phyloP scores from a whole-genome alignment of 371 early-diverging fungal species.

The Mucor mucedo region DNA sequence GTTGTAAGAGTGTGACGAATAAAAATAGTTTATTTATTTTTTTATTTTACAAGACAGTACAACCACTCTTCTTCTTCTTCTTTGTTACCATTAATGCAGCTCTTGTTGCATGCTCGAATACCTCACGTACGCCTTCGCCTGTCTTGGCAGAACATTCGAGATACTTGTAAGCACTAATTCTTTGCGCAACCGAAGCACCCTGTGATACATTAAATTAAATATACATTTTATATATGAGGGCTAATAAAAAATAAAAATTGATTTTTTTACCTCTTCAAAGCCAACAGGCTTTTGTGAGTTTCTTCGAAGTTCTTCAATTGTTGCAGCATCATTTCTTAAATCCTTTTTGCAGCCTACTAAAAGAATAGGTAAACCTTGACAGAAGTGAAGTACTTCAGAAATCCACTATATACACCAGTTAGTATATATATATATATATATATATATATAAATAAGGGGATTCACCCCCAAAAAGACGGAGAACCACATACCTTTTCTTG shows the following conservation, averaged over 20 bases:
- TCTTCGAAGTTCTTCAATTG: conserved; percentile 79
- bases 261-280: conserved; percentile 69
- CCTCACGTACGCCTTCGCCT: conserved; percentile 92
- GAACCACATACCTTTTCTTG: conserved; percentile 70
- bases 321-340: conserved; percentile 81
- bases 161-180: conserved; percentile 90
- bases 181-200: conserved; percentile 58
- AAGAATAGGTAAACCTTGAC: conserved; percentile 86
- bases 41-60: conserved; percentile 56
- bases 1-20: conserved; percentile 4
- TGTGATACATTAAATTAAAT: conserved; percentile 35
- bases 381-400: conserved; percentile 90
- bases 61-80: conserved; percentile 48
- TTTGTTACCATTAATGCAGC: conserved; percentile 78
- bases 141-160: conserved; percentile 95
- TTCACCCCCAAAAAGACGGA: conserved; percentile 8
- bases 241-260: background rate
- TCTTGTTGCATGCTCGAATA: conserved; percentile 92
- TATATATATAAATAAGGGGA: too few species aligned
- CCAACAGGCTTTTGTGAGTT: conserved; percentile 83
- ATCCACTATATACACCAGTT: conserved; percentile 66
- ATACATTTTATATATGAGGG: too few species aligned
- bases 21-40: background rate
- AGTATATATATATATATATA: too few species aligned
- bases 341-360: conserved; percentile 94